Percentiles rank a stretch among this genome's conserved stretches.
Evolutionary conservation across 2,329 filamentous ascomycete species (phyloP).

Genomic region (Dactylellina leptospora): DNA sequence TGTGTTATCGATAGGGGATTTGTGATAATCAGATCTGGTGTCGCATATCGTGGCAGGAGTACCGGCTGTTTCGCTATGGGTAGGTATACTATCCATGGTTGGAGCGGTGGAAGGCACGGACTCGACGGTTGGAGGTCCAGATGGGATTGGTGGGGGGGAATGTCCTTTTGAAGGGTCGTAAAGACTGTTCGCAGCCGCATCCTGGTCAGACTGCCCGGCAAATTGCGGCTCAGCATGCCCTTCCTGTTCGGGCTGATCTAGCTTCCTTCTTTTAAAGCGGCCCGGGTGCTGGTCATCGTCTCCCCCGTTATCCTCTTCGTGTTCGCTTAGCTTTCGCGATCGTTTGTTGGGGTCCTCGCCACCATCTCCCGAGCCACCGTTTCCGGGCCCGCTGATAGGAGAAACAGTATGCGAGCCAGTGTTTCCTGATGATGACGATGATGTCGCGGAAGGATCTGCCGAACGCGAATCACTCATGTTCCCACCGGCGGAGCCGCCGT

Average conservation of each 20-base stretch:
- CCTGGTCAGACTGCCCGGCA: slow-evolving; percentile 36
- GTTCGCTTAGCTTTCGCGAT: slow-evolving; percentile 42
- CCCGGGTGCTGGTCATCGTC: slow-evolving; percentile 20
- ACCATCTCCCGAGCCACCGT: slow-evolving; percentile 38
- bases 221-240: slow-evolving; percentile 33
- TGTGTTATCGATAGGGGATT: slow-evolving; percentile 33
- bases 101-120: slow-evolving; percentile 32
- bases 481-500: background rate
- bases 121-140: slow-evolving; percentile 45
- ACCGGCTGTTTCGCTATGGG: slow-evolving; percentile 30
- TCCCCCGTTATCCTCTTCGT: slow-evolving; percentile 44
- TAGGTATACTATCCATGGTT: slow-evolving; percentile 24
- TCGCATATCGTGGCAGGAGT: slow-evolving; percentile 43
- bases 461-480: background rate
- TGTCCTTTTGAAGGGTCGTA: slow-evolving; percentile 40
- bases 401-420: slow-evolving; percentile 10
- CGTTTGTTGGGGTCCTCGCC: slow-evolving; percentile 48
- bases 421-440: no score
- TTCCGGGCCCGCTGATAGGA: slow-evolving; percentile 17
- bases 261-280: slow-evolving; percentile 32
- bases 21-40: slow-evolving; percentile 22
- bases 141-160: slow-evolving; percentile 37
- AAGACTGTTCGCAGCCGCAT: slow-evolving; percentile 25
- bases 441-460: background rate
- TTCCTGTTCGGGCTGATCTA: slow-evolving; percentile 14